Base-by-base conservation (phyloP, 345 rosid species). In the Conringia planisiliqua region DNA sequence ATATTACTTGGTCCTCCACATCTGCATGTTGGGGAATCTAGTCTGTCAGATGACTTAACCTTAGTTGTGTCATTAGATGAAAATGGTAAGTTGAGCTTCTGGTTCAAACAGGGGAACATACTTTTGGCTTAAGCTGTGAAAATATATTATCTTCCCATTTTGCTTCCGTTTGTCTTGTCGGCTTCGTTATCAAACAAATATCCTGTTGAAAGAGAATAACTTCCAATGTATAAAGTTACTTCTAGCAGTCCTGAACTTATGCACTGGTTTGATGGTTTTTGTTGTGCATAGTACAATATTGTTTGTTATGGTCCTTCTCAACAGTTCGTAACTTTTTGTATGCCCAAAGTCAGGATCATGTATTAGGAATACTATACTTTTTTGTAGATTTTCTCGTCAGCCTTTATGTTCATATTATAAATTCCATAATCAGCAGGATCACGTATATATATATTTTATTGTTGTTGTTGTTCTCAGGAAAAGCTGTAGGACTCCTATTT, bases 61-160 rank as follows among this genome's bases (percentile, higher is more conserved):
- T 87, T 93, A 62, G 72, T 91, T 13, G 80, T 93, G 66, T 91
- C 98, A 48, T 81, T 93, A 75, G 92, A 93, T 83, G 89, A 91
- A 79, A 68, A 83, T 64, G 98, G 98, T 93, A 84, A 78, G 70
- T 76, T 58, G 71, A 54, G 38, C 69, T 24, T 60, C 39, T 51
- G 42, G 58, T 66, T 50, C 56, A 67, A 18, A 48, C 67, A 66
- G n/a, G 9, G 35, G 54, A 38, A 38, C 29, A 26, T 46, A 7
- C 47, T 20, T 30, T 43, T 43, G 8, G 56, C 20, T 42, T 64
- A 33, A 11, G 38, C 30, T 62, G 22, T 51, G 58, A 46, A n/a
- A 24, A 16, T 22, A 14, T 17, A n/a, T 2, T 42, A 1, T 8
- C 44, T 32, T 73, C 9, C 8, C 17, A 38, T 8, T 62, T 10